Evolutionary conservation across 352 stramenopile genomes (phyloP), one percentile per base, ranked within the genome.

Genomic region (Thraustochytrium sp.): DNA sequence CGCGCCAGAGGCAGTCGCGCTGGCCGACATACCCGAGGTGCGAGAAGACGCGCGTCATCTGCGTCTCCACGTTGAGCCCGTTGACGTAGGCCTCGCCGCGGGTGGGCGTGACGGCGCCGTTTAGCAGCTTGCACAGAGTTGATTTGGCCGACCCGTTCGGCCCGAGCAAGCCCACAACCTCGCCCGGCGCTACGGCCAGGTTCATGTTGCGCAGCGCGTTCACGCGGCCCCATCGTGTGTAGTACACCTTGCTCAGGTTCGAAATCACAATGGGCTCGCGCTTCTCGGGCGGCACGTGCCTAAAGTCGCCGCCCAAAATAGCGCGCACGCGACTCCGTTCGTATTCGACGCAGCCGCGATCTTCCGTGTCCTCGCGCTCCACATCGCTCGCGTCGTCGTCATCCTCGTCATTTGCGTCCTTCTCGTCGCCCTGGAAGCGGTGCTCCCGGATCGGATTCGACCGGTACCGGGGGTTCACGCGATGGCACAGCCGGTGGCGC

Each of bases 1-100:
- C 87, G 46, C 92, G 90, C 84, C 97, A 98, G 16, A 63, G 26
- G 9, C 31, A 46, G 31, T 80, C 68, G 1, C 34, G 26, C 31
- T 80, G 68, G 9, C 34, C 34, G 8, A 46, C 31, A 13, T 63
- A 46, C 0, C 68, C 68, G 8, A 80, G 18, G 37, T 29, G 26
- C 4, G 26, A 21, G 18, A 26, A 48, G 4, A 80, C 38, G 68
- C 48, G 26, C 42, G 42, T 44, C 48, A 80, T 80, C 23, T 80
- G 31, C 2, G 31, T 46, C 34, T 48, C n/a, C 23, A 80, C 40
- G 37, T 42, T 34, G 11, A 65, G 21, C 21, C 46, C 46, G n/a
- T 76, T n/a, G 11, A 82, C 55, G 29, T 42, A 74, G 11, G 53
- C 74, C 11, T 51, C n/a, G 31, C 74, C 74, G 26, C 21, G 8